Evolutionary conservation across 352 stramenopile species (phyloP).

Genomic region (Halophytophthora polymorphica): DNA sequence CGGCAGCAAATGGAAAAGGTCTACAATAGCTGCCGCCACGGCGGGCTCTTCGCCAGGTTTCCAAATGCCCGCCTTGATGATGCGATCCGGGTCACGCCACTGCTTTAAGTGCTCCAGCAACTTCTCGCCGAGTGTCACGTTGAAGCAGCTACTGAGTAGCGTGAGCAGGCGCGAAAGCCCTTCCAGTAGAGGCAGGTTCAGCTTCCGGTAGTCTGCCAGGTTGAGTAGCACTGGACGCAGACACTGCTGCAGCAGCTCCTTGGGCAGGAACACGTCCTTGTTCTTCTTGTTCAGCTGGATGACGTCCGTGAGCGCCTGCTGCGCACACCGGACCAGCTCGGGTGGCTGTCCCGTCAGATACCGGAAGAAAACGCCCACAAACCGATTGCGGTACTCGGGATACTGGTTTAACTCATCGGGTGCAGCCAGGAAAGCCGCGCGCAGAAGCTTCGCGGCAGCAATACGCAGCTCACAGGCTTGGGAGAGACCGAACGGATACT

Average conservation of each 20-base stretch:
- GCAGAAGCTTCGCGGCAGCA: slow-evolving; percentile 84
- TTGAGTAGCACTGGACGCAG: slow-evolving; percentile 95
- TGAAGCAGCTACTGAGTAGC: slow-evolving; percentile 96
- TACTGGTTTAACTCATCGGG: slow-evolving; percentile 83
- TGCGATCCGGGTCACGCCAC: slow-evolving; percentile 89
- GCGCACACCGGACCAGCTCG: slow-evolving; percentile 76
- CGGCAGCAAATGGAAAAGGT: slow-evolving; percentile 95
- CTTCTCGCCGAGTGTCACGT: slow-evolving; percentile 97
- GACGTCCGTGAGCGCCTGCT: slow-evolving; percentile 77
- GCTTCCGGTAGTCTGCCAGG: slow-evolving; percentile 94
- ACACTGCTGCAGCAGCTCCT: slow-evolving; percentile 95
- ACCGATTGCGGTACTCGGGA: slow-evolving; percentile 81
- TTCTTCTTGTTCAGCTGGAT: slow-evolving; percentile 86
- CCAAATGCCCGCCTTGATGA: slow-evolving; percentile 91
- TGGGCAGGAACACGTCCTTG: slow-evolving; percentile 88
- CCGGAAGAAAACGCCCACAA: slow-evolving; percentile 88
- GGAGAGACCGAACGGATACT: slow-evolving; percentile 86
- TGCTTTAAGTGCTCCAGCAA: slow-evolving; percentile 95
- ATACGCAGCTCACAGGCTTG: slow-evolving; percentile 82
- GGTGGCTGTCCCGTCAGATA: slow-evolving; percentile 86
- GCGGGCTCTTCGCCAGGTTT: slow-evolving; percentile 93
- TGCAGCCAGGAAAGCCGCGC: slow-evolving; percentile 79
- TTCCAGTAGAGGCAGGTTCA: slow-evolving; percentile 94
- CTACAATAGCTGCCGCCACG: slow-evolving; percentile 94
- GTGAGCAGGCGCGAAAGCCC: slow-evolving; percentile 92